Evolutionary conservation across 2,329 filamentous ascomycete genomes (phyloP).

Genomic region (Boeremia exigua): DNA sequence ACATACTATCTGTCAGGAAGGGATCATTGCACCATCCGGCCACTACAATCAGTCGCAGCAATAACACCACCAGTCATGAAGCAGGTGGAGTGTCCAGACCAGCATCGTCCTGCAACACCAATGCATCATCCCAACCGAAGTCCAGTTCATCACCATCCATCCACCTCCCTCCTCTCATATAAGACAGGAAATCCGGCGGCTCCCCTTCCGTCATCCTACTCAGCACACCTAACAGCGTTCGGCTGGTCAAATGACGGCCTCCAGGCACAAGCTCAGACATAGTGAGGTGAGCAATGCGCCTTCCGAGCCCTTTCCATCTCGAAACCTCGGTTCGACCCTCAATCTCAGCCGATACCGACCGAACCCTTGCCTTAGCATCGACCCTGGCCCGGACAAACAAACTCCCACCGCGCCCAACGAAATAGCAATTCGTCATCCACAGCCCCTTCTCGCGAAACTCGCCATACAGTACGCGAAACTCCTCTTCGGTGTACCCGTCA

Average conservation of each 20-base stretch:
- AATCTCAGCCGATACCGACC: background rate
- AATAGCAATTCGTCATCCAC: background rate
- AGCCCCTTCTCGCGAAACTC: background rate
- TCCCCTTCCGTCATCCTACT: background rate
- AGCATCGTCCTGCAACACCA: background rate
- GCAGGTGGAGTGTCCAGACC: no score
- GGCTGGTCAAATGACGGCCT: background rate
- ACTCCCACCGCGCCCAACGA: background rate
- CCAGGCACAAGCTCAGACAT: background rate
- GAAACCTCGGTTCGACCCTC: background rate
- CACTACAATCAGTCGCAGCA: no score
- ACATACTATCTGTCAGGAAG: no score
- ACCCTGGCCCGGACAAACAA: background rate
- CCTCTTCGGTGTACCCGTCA: background rate
- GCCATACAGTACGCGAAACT: background rate
- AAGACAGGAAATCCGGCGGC: background rate
- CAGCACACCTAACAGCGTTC: background rate
- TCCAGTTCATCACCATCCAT: background rate
- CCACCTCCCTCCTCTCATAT: background rate
- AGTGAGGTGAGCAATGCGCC: background rate
- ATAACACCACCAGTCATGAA: no score
- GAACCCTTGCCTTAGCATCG: background rate
- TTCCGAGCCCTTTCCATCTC: background rate
- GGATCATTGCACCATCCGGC: no score
- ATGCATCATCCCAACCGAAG: background rate